A percentile compares a stretch with the other conserved stretches of the same genome.
Conservation (phyloP, 148 eudicot species). For the Talinum fruticosum region DNA sequence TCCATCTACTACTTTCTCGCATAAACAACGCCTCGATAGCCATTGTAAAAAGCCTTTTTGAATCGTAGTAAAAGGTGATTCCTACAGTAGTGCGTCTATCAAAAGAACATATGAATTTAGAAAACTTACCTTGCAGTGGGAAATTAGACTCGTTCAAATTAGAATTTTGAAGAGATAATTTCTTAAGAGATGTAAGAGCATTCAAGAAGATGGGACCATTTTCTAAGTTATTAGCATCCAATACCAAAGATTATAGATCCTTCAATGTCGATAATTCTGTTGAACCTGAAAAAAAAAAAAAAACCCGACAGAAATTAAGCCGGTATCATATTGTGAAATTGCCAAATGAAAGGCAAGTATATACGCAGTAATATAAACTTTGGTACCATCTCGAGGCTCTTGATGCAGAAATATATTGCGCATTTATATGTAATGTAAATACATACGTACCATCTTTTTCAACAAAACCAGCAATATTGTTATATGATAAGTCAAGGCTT, state of each 20-base stretch:
- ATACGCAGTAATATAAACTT: background rate
- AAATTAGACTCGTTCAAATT: background rate
- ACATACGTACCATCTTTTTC: background rate
- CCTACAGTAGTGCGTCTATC: too few relatives aligned
- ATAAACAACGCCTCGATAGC: too few relatives aligned
- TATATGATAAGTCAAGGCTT: background rate
- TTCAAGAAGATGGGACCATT: background rate
- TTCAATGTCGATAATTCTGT: background rate
- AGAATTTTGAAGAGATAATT: background rate
- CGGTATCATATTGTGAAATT: background rate
- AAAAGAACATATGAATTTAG: too few relatives aligned
- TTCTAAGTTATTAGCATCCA: background rate
- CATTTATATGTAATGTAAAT: too few relatives aligned
- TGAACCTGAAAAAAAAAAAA: background rate
- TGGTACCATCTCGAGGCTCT: background rate
- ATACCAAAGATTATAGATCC: background rate
- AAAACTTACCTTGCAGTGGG: background rate
- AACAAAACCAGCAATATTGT: background rate
- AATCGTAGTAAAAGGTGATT: too few relatives aligned
- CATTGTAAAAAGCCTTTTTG: too few relatives aligned
- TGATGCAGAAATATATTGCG: background rate
- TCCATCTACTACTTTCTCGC: too few relatives aligned
- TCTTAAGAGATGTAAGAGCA: constrained; percentile 5
- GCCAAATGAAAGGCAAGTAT: background rate
- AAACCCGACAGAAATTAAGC: too few relatives aligned